Conservation (phyloP, 2,329 filamentous ascomycete species). For the Aureobasidium leucospermi region DNA sequence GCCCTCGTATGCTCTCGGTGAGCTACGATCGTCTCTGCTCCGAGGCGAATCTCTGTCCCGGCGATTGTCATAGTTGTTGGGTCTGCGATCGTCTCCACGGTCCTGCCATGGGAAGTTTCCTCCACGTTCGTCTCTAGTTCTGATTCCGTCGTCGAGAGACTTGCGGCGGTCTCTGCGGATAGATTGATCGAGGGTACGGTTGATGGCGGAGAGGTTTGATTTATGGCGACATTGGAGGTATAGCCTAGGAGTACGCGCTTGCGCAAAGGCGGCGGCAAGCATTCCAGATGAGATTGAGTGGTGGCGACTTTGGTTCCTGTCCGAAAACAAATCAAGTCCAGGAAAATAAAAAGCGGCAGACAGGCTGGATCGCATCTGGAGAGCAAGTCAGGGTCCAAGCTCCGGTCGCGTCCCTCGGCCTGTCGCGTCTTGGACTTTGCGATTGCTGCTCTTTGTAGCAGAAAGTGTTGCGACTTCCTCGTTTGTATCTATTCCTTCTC, state of each 20-base stretch:
- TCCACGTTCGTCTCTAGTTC: neutral
- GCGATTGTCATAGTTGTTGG: neutral
- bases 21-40: no score
- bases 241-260: neutral
- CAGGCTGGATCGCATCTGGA: neutral
- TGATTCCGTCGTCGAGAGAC: neutral
- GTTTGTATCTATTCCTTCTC: neutral
- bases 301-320: neutral
- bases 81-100: neutral
- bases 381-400: neutral
- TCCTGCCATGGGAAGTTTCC: neutral
- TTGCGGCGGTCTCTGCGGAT: constrained; percentile 2
- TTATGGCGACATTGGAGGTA: constrained; percentile 33
- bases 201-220: constrained; percentile 62
- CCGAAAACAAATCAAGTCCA: neutral
- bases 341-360: neutral
- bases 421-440: neutral
- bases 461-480: neutral
- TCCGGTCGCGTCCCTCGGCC: constrained; percentile 6
- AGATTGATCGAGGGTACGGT: constrained; percentile 30
- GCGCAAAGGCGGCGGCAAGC: constrained; percentile 9
- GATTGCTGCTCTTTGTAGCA: neutral
- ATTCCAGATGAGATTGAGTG: neutral
- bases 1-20: no score
- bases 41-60: no score